Conservation (phyloP, 805 yeast genomes). For the Ogataea zsoltii region DNA sequence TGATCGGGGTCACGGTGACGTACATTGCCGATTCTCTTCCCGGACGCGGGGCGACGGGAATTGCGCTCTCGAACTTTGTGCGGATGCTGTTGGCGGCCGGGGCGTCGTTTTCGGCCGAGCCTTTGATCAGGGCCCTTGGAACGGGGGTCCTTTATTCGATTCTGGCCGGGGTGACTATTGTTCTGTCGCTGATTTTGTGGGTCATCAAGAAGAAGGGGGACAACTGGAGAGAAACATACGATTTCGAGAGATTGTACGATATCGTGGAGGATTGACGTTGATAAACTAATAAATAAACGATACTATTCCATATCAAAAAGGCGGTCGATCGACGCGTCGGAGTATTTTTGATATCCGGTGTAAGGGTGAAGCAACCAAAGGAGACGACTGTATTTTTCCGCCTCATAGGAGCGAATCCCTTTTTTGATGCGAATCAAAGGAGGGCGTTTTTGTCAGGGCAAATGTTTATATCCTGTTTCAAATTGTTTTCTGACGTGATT, state of each 20-base stretch:
- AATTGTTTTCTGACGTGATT: background rate
- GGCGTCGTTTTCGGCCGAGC: constrained; percentile 75
- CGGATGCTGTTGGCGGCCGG: constrained; percentile 74
- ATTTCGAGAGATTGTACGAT: constrained; percentile 58
- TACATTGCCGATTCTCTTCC: constrained; percentile 84
- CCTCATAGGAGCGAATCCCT: background rate
- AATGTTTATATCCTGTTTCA: background rate
- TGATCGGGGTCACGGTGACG: constrained; percentile 78
- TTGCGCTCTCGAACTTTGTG: constrained; percentile 75
- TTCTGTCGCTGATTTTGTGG: constrained; percentile 42
- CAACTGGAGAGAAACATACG: constrained; percentile 63
- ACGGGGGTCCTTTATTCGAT: constrained; percentile 71
- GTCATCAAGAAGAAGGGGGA: constrained; percentile 56
- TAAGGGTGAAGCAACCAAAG: background rate
- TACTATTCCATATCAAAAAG: background rate
- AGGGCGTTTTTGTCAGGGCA: background rate
- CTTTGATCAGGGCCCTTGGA: constrained; percentile 65
- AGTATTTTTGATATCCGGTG: too few species aligned
- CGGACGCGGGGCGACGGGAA: constrained; percentile 86
- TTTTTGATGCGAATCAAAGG: background rate
- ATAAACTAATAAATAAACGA: background rate
- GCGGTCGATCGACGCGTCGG: background rate
- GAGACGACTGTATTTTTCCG: background rate
- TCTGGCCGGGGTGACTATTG: constrained; percentile 56
- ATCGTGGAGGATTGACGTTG: constrained; percentile 34